A percentile compares a stretch with the other conserved stretches of the same genome.
phyloP scores from a whole-genome alignment of 306 rosid genomes.

The Quercus suber region DNA sequence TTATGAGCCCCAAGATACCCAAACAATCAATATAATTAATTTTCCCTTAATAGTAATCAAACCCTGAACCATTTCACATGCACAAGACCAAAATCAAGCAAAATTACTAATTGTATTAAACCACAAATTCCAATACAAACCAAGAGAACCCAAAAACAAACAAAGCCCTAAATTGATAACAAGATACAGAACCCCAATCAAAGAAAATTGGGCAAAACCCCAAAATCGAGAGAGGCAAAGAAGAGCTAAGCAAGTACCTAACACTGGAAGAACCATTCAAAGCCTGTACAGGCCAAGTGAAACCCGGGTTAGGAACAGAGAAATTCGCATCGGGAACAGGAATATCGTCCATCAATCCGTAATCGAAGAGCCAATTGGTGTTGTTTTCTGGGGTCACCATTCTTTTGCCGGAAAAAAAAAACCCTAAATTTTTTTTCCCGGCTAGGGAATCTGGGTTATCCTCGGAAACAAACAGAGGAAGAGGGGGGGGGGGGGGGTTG shows the following conservation, averaged over 20 bases:
- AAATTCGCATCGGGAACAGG: conserved; percentile 61
- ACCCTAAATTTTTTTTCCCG: conserved; percentile 4
- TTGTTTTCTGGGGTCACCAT: conserved; percentile 94
- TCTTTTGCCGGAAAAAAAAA: conserved; percentile 32
- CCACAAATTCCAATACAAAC: neutral
- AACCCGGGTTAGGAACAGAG: conserved; percentile 47
- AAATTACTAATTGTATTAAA: neutral
- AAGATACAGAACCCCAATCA: neutral
- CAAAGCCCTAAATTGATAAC: neutral
- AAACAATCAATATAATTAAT: neutral
- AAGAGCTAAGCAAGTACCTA: conserved; percentile 36
- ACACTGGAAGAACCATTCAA: conserved; percentile 41
- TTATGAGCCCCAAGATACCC: conserved; percentile 6
- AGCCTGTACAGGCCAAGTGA: conserved; percentile 66
- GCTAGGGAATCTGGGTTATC: conserved; percentile 5
- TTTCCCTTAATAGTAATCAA: neutral
- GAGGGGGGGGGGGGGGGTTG: conserved; percentile 1
- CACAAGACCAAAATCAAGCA: neutral
- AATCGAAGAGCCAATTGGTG: conserved; percentile 84
- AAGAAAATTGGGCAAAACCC: neutral
- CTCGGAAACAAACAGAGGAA: conserved; percentile 27
- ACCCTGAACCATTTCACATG: neutral
- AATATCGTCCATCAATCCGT: conserved; percentile 69
- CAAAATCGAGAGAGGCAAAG: neutral
- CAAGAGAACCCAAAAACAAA: neutral